Percentiles rank a stretch among this genome's conserved stretches.
phyloP scores from a whole-genome alignment of 108 stramenopile genomes.

The Nitzschia sp. region DNA sequence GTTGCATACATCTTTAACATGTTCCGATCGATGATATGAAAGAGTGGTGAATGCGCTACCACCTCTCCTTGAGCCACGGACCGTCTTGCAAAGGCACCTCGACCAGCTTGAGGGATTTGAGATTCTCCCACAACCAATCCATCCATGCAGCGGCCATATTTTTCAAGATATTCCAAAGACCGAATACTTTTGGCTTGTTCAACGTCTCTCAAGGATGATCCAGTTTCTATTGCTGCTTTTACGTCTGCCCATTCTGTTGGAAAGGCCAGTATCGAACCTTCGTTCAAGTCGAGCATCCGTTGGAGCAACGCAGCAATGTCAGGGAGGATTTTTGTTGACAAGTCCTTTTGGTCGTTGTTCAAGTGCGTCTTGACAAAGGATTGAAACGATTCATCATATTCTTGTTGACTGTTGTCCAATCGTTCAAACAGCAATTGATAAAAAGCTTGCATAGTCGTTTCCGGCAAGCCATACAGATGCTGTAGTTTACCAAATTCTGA shows the following conservation, averaged over 20 bases:
- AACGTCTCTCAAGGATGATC: no score
- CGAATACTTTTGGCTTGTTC: constrained; percentile 29
- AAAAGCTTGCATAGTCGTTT: no score
- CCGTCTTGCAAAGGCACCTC: constrained; percentile 75
- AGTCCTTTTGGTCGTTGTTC: not conserved
- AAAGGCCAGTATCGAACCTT: constrained; percentile 1
- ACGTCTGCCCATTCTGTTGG: not conserved
- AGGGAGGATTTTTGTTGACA: not conserved
- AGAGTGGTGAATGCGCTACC: constrained; percentile 65
- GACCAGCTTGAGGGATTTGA: constrained; percentile 71
- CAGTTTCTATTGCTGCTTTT: not conserved
- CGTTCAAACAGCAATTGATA: no score
- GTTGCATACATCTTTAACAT: constrained; percentile 44
- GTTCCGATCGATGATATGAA: constrained; percentile 44
- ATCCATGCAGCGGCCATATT: constrained; percentile 68
- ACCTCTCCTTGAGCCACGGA: constrained; percentile 56
- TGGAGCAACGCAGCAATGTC: not conserved
- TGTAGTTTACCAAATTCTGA: constrained; percentile 10
- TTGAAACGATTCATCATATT: not conserved
- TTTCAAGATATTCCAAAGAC: constrained; percentile 28
- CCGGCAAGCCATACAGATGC: no score
- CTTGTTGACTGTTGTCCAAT: no score
- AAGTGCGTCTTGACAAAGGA: not conserved
- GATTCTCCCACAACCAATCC: constrained; percentile 57
- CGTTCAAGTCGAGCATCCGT: not conserved